These are phyloP conservation scores for Boletus semigastroideus DNA, from an alignment of 1,284 basidiomycete genomes.

Conservation along the genomic window DNA sequence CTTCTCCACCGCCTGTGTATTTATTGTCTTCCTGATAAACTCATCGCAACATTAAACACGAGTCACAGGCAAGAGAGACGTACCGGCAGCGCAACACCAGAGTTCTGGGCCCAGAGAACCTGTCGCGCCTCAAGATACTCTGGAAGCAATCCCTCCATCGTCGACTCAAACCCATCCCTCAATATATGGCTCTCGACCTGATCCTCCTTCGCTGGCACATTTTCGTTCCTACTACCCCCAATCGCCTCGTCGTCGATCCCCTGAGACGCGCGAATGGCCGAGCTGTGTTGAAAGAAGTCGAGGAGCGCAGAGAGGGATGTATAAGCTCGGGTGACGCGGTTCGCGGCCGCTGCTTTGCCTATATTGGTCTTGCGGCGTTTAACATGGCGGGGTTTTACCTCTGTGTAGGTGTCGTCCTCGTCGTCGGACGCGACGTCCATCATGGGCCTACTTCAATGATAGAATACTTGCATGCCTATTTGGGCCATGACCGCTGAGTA, in stretches of 20 bases:
- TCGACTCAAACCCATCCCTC: slow-evolving; percentile 23
- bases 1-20: neutral
- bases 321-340: slow-evolving; percentile 16
- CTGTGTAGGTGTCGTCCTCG: slow-evolving; percentile 19
- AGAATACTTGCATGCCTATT: too few relatives aligned
- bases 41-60: neutral
- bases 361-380: slow-evolving; percentile 31
- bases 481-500: too few relatives aligned
- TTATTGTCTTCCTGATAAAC: slow-evolving; percentile 14
- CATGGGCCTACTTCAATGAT: too few relatives aligned
- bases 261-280: neutral
- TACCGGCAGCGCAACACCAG: slow-evolving; percentile 10
- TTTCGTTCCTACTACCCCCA: neutral
- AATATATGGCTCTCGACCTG: neutral
- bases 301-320: slow-evolving; percentile 20
- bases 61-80: slow-evolving; percentile 2
- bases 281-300: slow-evolving; percentile 17
- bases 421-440: slow-evolving; percentile 6
- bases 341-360: slow-evolving; percentile 11
- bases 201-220: neutral
- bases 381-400: slow-evolving; percentile 23
- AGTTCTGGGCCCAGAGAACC: slow-evolving; percentile 6
- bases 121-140: slow-evolving; percentile 26
- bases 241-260: neutral
- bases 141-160: slow-evolving; percentile 24